Evolutionary conservation across 2,329 filamentous ascomycete genomes (phyloP).

Genomic region (Colletotrichum melonis): DNA sequence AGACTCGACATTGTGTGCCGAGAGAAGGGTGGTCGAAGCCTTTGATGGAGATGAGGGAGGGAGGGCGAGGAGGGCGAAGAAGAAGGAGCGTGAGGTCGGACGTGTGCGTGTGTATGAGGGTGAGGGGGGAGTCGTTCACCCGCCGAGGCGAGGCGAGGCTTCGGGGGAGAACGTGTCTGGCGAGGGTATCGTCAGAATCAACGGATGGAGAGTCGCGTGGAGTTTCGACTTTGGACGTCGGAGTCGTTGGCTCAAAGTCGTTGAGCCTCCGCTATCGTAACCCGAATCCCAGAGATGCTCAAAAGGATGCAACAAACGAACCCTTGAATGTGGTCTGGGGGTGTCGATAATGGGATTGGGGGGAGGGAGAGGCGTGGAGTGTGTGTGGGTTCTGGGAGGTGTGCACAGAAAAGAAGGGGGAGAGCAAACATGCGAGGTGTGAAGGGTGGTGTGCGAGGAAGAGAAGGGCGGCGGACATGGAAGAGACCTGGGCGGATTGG

Average conservation of each 20-base stretch:
- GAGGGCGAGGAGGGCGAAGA: neutral
- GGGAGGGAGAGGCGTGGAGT: constrained; percentile 52
- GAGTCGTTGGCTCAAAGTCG: constrained; percentile 11
- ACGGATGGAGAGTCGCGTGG: constrained; percentile 4
- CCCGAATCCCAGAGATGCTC: constrained; percentile 32
- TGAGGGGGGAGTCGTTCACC: neutral
- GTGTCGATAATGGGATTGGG: constrained; percentile 57
- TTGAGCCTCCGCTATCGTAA: constrained; percentile 35
- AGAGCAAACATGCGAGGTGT: constrained; percentile 38
- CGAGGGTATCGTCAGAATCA: neutral
- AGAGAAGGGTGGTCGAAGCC: constrained; percentile 20
- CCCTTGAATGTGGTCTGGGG: constrained; percentile 43
- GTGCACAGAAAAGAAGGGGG: constrained; percentile 40
- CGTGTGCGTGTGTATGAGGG: constrained; percentile 1
- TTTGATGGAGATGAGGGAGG: neutral
- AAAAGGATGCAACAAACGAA: constrained; percentile 37
- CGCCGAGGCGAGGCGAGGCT: neutral
- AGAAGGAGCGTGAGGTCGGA: neutral
- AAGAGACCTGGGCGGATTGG: constrained; percentile 34
- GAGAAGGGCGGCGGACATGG: constrained; percentile 34
- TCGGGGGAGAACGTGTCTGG: neutral
- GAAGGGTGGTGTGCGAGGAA: constrained; percentile 37
- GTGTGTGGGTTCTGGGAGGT: constrained; percentile 43
- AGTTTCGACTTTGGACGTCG: constrained; percentile 19
- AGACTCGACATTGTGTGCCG: constrained; percentile 56